Percentiles rank a stretch among this genome's conserved stretches.
phyloP scores from a whole-genome alignment of 306 rosid species.

The Cucumis hystrix region DNA sequence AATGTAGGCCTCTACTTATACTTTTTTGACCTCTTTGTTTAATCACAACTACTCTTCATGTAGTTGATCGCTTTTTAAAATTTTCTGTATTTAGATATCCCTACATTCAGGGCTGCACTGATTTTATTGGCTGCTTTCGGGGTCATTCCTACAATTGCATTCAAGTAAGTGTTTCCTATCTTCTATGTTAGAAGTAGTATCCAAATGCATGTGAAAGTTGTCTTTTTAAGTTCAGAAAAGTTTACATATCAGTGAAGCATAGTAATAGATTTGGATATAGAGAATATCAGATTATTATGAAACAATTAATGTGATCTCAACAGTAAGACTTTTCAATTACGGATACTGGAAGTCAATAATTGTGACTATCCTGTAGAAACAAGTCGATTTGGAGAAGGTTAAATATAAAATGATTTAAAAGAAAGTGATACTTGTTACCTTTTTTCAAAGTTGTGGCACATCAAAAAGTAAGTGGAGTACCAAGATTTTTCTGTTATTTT shows the following conservation, averaged over 20 bases:
- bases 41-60: not conserved
- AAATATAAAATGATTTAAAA: not conserved
- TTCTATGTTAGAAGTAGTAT: not conserved
- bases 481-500: not conserved
- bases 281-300: too few species aligned
- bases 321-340: too few species aligned
- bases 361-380: too few species aligned
- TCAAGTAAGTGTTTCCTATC: constrained; percentile 48
- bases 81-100: constrained; percentile 35
- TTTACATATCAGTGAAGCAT: too few species aligned
- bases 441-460: not conserved
- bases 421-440: not conserved
- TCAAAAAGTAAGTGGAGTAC: not conserved
- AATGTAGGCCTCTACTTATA: not conserved
- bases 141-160: constrained; percentile 61
- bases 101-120: constrained; percentile 36
- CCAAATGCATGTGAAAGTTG: not conserved
- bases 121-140: constrained; percentile 57
- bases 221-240: not conserved
- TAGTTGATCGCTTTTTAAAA: not conserved
- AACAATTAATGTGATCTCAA: too few species aligned
- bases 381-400: not conserved
- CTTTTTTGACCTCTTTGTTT: not conserved
- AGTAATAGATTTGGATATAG: too few species aligned
- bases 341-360: too few species aligned